Percentiles rank a stretch among this genome's conserved stretches.
These are phyloP conservation scores for Calonectria crousiana DNA, from an alignment of 2,329 filamentous ascomycete species.

Conservation along the genomic window DNA sequence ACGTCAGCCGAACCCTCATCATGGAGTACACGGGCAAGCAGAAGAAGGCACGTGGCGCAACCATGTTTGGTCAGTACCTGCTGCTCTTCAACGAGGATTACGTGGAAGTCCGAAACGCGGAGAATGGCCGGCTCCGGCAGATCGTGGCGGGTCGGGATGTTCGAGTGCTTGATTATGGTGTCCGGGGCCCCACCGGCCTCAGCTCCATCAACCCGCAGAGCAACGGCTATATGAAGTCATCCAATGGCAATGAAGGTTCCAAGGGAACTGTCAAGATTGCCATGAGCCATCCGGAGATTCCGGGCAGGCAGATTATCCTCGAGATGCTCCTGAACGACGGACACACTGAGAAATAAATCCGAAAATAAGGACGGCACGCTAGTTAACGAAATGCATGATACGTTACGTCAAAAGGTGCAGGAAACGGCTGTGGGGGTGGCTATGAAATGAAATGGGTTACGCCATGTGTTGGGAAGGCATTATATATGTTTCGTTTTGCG, in stretches of 20 bases:
- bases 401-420: conserved; percentile 2
- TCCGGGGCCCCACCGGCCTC: conserved; percentile 70
- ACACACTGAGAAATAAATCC: conserved; percentile 63
- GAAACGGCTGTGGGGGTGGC: conserved; percentile 5
- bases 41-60: conserved; percentile 82
- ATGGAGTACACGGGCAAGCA: conserved; percentile 98
- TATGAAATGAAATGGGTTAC: conserved; percentile 16
- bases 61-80: conserved; percentile 91
- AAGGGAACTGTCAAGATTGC: conserved; percentile 90
- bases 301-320: conserved; percentile 87
- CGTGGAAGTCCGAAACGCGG: conserved; percentile 95
- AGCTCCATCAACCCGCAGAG: conserved; percentile 53
- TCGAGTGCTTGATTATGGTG: conserved; percentile 88
- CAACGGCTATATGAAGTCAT: conserved; percentile 50
- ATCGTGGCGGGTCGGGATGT: conserved; percentile 95
- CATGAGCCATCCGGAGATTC: conserved; percentile 92
- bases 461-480: conserved; percentile 6
- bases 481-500: neutral
- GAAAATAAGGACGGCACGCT: neutral
- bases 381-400: conserved; percentile 21
- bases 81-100: conserved; percentile 96
- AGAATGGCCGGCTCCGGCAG: conserved; percentile 93
- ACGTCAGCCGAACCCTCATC: conserved; percentile 92
- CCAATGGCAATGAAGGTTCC: conserved; percentile 58
- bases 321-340: conserved; percentile 95